Evolutionary conservation across 495 filamentous ascomycete species (phyloP).

Genomic region (Lasiosphaeriaceae sp.): DNA sequence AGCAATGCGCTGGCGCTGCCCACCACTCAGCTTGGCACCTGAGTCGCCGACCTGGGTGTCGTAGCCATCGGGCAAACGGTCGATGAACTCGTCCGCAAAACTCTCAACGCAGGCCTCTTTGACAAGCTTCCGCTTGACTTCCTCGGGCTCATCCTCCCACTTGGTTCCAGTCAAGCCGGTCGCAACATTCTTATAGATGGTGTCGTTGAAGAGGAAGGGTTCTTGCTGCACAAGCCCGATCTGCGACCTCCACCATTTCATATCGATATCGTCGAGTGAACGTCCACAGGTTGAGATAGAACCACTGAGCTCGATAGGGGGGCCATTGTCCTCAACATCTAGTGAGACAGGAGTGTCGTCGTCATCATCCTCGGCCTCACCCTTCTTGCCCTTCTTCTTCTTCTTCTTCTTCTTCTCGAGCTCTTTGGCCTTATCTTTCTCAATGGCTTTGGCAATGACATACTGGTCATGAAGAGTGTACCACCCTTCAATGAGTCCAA

Average conservation of each 20-base stretch:
- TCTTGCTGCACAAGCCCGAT: constrained; percentile 71
- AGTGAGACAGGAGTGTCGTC: constrained; percentile 19
- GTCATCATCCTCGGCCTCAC: constrained; percentile 26
- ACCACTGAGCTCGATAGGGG: constrained; percentile 41
- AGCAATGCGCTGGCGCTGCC: constrained; percentile 65
- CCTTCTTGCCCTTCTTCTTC: constrained; percentile 20
- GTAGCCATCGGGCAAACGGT: constrained; percentile 57
- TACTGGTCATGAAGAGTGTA: constrained; percentile 65
- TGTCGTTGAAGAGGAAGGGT: constrained; percentile 70
- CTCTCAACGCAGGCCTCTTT: constrained; percentile 55
- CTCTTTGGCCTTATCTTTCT: constrained; percentile 40
- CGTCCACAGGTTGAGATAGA: constrained; percentile 53
- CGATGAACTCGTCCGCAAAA: constrained; percentile 57
- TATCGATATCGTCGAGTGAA: constrained; percentile 50
- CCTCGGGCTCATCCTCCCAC: constrained; percentile 48
- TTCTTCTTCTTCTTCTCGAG: constrained; percentile 37
- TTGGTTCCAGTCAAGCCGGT: constrained; percentile 57
- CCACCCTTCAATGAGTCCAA: constrained; percentile 88
- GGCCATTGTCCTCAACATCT: constrained; percentile 32
- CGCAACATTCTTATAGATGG: constrained; percentile 61
- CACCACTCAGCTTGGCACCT: constrained; percentile 48
- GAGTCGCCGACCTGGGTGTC: constrained; percentile 53
- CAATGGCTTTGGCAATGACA: constrained; percentile 44
- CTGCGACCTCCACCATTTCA: constrained; percentile 64
- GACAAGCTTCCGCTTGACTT: constrained; percentile 51